A percentile compares a stretch with the other conserved stretches of the same genome.
Conservation (phyloP, 2,329 filamentous ascomycete genomes). For the Fusarium mexicanum region DNA sequence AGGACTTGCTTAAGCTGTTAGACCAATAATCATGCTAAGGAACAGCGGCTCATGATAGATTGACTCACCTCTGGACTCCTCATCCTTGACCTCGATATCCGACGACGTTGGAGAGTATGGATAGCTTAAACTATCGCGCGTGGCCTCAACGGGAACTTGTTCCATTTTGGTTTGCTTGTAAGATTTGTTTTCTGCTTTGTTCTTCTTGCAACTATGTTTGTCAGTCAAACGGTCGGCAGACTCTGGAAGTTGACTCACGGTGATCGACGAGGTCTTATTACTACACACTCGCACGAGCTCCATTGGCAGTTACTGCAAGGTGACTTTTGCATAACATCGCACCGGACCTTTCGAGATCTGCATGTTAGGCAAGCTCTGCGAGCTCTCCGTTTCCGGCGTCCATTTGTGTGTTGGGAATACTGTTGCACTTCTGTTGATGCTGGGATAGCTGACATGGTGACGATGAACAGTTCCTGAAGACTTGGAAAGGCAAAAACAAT, state of each 20-base stretch:
- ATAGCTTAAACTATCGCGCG: neutral
- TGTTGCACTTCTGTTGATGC: neutral
- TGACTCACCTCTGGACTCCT: neutral
- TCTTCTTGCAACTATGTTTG: neutral
- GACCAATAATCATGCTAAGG: neutral
- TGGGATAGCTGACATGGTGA: neutral
- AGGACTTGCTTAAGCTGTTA: neutral
- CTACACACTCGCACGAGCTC: neutral
- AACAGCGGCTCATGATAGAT: too few species aligned
- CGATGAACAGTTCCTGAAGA: too few species aligned
- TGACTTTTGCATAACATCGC: constrained; percentile 6
- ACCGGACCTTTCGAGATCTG: constrained; percentile 11
- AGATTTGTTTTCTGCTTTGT: neutral
- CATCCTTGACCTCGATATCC: neutral
- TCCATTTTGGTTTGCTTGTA: too few species aligned
- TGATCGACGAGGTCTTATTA: neutral
- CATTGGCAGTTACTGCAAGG: constrained; percentile 13
- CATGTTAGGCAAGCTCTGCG: constrained; percentile 4
- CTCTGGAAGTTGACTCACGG: neutral
- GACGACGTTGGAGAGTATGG: neutral
- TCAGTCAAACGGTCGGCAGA: neutral
- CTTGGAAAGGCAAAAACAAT: accelerated
- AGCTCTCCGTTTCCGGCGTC: neutral
- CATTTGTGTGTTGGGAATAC: neutral
- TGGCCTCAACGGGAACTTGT: neutral